A percentile compares a stretch with the other conserved stretches of the same genome.
These are phyloP conservation scores for Podila clonocystis DNA, from an alignment of 192 early-diverging fungal species.

Conservation along the genomic window DNA sequence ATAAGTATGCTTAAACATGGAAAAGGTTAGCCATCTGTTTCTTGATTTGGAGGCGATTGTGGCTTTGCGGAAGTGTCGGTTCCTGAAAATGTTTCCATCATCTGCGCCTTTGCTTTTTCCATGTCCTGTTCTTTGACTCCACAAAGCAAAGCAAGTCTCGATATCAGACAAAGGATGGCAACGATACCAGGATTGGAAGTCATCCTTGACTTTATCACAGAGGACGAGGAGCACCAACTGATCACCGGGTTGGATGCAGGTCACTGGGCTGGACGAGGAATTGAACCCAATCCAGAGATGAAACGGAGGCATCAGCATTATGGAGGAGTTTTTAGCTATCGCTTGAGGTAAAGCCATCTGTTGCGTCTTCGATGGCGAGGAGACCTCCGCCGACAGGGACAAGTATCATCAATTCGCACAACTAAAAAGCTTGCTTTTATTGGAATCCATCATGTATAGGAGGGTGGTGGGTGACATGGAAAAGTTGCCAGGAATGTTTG, in stretches of 20 bases:
- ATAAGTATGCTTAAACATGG: too few relatives aligned
- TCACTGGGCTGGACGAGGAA: constrained; percentile 66
- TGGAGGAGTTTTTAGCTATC: constrained; percentile 72
- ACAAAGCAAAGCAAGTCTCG: background rate
- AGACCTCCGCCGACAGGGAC: background rate
- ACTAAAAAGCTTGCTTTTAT: background rate
- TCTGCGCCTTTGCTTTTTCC: too few relatives aligned
- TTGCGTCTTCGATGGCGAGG: too few relatives aligned
- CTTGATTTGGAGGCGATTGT: too few relatives aligned
- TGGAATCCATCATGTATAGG: constrained; percentile 29
- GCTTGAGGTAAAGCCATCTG: too few relatives aligned
- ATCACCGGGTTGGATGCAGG: constrained; percentile 51
- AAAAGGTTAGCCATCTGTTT: too few relatives aligned
- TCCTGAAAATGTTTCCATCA: too few relatives aligned
- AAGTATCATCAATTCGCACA: background rate
- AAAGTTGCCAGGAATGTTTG: constrained; percentile 58
- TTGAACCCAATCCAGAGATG: constrained; percentile 73
- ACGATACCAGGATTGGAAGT: constrained; percentile 51
- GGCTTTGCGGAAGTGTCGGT: too few relatives aligned
- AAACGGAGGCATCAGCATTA: constrained; percentile 76
- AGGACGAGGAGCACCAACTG: constrained; percentile 57
- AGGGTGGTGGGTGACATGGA: constrained; percentile 62
- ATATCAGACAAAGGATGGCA: background rate
- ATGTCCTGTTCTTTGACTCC: too few relatives aligned
- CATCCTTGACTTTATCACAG: constrained; percentile 58